Conservation (phyloP, 83 land plant species). For the Picea abies region DNA sequence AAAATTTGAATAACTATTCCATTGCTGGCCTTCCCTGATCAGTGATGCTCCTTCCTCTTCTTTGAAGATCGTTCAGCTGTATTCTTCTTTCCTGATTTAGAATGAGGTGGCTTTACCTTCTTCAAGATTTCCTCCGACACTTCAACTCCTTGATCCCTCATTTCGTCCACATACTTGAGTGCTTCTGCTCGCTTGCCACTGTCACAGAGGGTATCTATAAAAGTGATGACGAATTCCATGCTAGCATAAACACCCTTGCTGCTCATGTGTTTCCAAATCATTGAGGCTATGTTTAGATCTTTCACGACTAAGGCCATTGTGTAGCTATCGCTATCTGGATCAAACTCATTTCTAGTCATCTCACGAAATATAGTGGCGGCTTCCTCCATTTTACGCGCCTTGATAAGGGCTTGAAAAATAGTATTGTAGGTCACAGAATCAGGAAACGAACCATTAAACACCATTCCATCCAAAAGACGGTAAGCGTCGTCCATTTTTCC, state of each 20-base stretch:
- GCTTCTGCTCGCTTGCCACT: constrained; percentile 23
- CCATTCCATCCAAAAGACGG: constrained; percentile 30
- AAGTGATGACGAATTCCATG: background rate
- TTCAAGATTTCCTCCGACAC: constrained; percentile 17
- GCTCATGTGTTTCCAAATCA: constrained; percentile 18
- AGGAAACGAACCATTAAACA: constrained; percentile 32
- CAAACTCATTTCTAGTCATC: constrained; percentile 30
- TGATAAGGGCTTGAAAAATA: constrained; percentile 27
- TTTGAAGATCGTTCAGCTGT: constrained; percentile 13
- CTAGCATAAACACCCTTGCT: constrained; percentile 1
- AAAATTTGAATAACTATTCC: background rate
- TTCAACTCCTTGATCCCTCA: constrained; percentile 22
- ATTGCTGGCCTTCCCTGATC: background rate
- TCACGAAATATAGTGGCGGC: constrained; percentile 23
- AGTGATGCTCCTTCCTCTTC: constrained; percentile 15
- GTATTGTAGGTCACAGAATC: constrained; percentile 27
- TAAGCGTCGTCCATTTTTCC: background rate
- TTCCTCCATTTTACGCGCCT: constrained; percentile 15
- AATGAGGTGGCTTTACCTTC: constrained; percentile 17
- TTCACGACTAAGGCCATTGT: constrained; percentile 20
- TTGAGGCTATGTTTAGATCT: constrained; percentile 21
- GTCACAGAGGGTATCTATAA: constrained; percentile 21
- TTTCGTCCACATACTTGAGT: constrained; percentile 22
- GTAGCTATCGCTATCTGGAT: constrained; percentile 14
- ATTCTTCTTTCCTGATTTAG: constrained; percentile 18